Evolutionary conservation across 495 filamentous ascomycete genomes (phyloP).

Genomic region (Elaphomyces granulatus): DNA sequence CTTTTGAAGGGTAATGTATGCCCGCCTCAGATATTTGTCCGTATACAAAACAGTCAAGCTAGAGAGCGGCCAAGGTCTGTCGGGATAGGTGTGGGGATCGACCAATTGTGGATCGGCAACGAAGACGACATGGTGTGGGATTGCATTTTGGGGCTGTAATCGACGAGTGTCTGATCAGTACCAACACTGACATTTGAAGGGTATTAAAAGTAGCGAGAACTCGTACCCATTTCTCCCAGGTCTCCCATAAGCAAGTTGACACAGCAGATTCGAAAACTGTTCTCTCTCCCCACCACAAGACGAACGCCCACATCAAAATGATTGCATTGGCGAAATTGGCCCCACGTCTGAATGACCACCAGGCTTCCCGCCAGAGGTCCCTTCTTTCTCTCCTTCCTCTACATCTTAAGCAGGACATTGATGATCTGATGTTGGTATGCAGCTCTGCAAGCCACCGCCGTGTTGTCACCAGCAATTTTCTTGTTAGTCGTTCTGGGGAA

Average conservation of each 20-base stretch:
- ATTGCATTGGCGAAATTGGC: conserved; percentile 43
- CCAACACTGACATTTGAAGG: not conserved
- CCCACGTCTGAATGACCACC: conserved; percentile 5
- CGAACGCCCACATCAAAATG: conserved; percentile 57
- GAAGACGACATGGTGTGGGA: conserved; percentile 74
- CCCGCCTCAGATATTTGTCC: conserved; percentile 74
- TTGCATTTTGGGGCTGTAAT: conserved; percentile 52
- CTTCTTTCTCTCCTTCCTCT: conserved; percentile 4
- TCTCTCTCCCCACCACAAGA: conserved; percentile 80
- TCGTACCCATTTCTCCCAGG: conserved; percentile 83
- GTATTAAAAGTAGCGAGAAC: not conserved
- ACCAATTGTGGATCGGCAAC: conserved; percentile 96
- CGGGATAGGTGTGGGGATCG: conserved; percentile 93
- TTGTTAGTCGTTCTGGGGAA: conserved; percentile 1
- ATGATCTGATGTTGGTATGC: conserved; percentile 1
- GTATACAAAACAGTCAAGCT: conserved; percentile 67
- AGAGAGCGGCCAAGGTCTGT: conserved; percentile 77
- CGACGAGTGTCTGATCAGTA: too few species aligned
- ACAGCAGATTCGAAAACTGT: conserved; percentile 55
- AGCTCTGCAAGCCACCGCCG: conserved; percentile 17
- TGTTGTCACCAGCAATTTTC: conserved; percentile 10
- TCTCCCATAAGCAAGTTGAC: conserved; percentile 60
- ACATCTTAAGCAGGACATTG: conserved; percentile 1
- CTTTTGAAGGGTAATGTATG: conserved; percentile 56
- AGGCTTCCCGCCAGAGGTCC: too few species aligned